Evolutionary conservation across 169 alveolate species (phyloP), one percentile per base, ranked within the genome.

Genomic region (Toxoplasma gondii): DNA sequence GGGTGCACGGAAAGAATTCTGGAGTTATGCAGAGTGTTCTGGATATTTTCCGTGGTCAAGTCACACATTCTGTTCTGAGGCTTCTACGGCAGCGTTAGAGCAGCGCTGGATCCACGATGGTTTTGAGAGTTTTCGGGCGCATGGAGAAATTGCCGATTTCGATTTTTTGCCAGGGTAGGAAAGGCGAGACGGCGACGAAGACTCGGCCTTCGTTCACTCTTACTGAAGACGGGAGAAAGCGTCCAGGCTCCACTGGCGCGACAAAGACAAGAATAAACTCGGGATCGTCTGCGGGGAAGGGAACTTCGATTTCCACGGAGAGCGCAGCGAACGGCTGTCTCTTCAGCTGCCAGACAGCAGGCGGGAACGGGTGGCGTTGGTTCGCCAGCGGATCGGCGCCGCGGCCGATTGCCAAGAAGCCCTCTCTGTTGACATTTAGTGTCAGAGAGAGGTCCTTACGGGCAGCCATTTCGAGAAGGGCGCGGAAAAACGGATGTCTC

Each of bases 341-440:
- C 44, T 74, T 74, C 84, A 74, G 44, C 43, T 74, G 84, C 84
- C 84, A 74, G 12, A 74, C 84, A 2, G 44, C 84, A 9, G 84
- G 44, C 38, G 84, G 84, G n/a, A 74, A 74, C 2, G 27, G 43
- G 49, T 16, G 2, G 44, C 38, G 2, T n/a, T 69, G 4, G 58
- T 7, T 9, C n/a, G 24, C 9, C 38, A 9, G 49, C 44, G 45
- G 7, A 0, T 9, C 43, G 44, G 44, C 5, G 49, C 84, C 45
- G 84, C 38, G 22, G 44, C 39, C 22, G 84, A 16, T 7, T 64
- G 74, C 58, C 5, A 64, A 31, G 29, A 10, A 31, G 29, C 74
- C 74, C 29, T 64, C 43, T 22, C 84, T 9, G 44, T 74, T 74
- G 44, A n/a, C 39, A 9, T 74, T 31, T 1, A 31, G 84, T 16